Base-by-base conservation (phyloP, 805 yeast species). In the Yamadazyma olivae region DNA sequence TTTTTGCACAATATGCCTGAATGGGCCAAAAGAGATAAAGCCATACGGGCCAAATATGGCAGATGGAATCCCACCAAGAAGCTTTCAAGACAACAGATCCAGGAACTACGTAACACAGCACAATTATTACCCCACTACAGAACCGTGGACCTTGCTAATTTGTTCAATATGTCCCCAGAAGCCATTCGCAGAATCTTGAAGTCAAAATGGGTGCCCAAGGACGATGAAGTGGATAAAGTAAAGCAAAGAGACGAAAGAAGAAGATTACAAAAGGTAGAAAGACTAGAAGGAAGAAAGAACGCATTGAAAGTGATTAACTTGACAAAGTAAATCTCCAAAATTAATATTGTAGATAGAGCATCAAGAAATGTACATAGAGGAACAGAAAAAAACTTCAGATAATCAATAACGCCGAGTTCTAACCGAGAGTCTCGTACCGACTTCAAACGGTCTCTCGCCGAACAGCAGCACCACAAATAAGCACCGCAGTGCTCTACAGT, bases 171-270 rank as follows among this genome's bases (percentile, higher is more conserved):
- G 4, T 83, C 93, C 1, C 91, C 95, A 1, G 95, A 89, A 46
- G 85, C 90, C 0, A 74, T 89, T 2, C 67, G 95, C 40, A 73
- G 95, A 44, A 87, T 90, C 14, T 54, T 90, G 45, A 80, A 77
- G 53, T 80, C 91, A 4, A 77, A 71, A 25, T 90, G 95, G 95
- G 59, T 55, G 13, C 95, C 96, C 0, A 66, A 57, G 4, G 70
- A 63, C 1, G 70, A 68, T n/a, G 85, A 81, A 40, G 71, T 65
- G 26, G 69, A 57, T 4, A 56, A 50, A 19, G 53, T 71, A 13
- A 57, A 65, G 21, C 59, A 60, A 13, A 69, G 91, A 43, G 83
- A 86, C 79, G 56, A 54, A 29, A 48, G 43, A 33, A 33, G 51
- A 26, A 56, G 20, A n/a, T 7, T 23, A 15, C 10, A 6, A 3